Base-by-base conservation (phyloP, 2,329 filamentous ascomycete species). In the Sporothrix brasiliensis region DNA sequence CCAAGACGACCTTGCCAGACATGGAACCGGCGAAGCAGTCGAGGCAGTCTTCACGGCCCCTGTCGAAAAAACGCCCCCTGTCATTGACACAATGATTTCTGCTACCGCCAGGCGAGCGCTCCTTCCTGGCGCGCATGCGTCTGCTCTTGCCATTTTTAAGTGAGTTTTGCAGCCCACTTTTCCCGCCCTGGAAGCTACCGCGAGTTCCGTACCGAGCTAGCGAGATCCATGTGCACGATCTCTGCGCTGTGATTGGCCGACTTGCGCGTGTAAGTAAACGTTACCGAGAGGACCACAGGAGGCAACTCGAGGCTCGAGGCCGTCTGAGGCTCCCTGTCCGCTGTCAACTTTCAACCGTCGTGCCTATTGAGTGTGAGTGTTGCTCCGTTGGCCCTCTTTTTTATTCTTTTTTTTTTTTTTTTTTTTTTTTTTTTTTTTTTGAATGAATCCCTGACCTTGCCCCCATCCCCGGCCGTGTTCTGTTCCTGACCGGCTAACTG, bases 191-290 rank as follows among this genome's bases (percentile, higher is more conserved):
- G 53, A 27, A 61, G 21, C 56, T 41, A 41, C 60, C 60, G 41
- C 60, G 3, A 63, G 60, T 63, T 63, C 60, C 60, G 41, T 30
- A n/a, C 60, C n/a, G 7, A 14, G 21, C 56, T 3, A 13, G 60
- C 41, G 3, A 27, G 21, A 63, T 63, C 60, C 60, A 63, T 63
- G 60, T 63, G 60, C 60, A 27, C 41, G 60, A 63, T 63, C 41
- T 21, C 21, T 27, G 41, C 41, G 41, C 60, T 63, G 41, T 47
- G 60, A 63, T 63, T 63, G 60, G 60, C 60, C 30, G 21, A 2
- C 1, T 30, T 49, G 60, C 41, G 60, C 60, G 39, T 63, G 60
- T 47, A 63, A 49, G 39, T 49, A 27, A 10, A 49, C 44, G 60
- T 49, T 41, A n/a, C 60, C 39, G 24, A 21, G 44, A 16, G 13